These are phyloP conservation scores for Colletotrichum melonis DNA, from an alignment of 2,329 filamentous ascomycete species.

Conservation along the genomic window DNA sequence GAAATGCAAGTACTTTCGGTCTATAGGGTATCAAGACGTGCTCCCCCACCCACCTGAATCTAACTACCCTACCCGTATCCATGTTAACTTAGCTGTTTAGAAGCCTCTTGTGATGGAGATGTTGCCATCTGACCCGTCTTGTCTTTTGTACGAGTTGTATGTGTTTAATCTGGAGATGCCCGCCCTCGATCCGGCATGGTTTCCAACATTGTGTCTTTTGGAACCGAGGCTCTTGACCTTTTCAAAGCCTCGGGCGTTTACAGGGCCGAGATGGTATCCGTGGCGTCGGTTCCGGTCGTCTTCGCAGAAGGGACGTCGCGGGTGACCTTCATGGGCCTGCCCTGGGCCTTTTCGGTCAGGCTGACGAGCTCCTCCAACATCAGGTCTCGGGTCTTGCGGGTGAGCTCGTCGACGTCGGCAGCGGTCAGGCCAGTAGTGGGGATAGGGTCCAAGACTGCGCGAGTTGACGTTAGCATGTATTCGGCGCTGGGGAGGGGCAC, in stretches of 20 bases:
- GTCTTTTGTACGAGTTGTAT: neutral
- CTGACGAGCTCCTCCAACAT: conserved; percentile 77
- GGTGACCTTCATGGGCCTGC: conserved; percentile 41
- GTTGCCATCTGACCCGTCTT: neutral
- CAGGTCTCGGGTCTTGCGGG: conserved; percentile 73
- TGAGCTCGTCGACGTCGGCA: conserved; percentile 82
- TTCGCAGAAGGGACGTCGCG: conserved; percentile 22
- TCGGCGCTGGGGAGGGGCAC: neutral
- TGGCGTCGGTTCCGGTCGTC: conserved; percentile 28
- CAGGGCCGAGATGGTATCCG: conserved; percentile 30
- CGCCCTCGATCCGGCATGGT: neutral
- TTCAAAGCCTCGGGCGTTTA: neutral
- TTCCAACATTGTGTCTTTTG: neutral
- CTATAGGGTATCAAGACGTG: conserved; percentile 36
- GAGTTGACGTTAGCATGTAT: neutral
- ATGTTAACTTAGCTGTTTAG: neutral
- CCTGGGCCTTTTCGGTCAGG: conserved; percentile 64
- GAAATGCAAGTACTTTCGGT: conserved; percentile 33
- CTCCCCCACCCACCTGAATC: conserved; percentile 29
- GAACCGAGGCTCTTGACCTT: neutral
- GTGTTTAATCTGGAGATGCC: neutral
- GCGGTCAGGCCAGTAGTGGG: conserved; percentile 77
- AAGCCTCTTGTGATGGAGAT: neutral
- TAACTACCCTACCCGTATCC: conserved; percentile 31
- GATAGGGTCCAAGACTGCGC: conserved; percentile 81